Conservation (phyloP, 1,284 basidiomycete species). For the Microbotryum scabiosae region DNA sequence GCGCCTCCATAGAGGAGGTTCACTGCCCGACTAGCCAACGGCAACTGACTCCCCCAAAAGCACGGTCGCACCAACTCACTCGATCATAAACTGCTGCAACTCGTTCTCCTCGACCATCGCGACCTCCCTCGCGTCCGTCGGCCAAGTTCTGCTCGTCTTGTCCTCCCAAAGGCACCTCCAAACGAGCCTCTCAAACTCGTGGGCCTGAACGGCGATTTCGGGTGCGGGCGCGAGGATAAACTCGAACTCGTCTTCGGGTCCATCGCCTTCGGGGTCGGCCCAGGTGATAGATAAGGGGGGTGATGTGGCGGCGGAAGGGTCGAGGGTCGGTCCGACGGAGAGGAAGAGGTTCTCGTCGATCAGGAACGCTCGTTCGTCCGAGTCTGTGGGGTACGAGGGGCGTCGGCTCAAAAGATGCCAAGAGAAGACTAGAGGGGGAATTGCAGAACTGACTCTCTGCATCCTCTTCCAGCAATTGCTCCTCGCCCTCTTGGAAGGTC, state of each 20-base stretch:
- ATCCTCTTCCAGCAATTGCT: conserved; percentile 86
- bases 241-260: conserved; percentile 52
- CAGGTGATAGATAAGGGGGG: conserved; percentile 67
- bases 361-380: conserved; percentile 79
- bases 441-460: conserved; percentile 69
- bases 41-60: background rate
- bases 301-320: conserved; percentile 47
- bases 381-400: conserved; percentile 3
- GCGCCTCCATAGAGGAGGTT: background rate
- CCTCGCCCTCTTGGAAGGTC: conserved; percentile 91
- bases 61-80: conserved; percentile 14
- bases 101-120: conserved; percentile 9
- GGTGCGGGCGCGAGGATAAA: conserved; percentile 22
- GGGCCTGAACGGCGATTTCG: conserved; percentile 30
- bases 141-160: conserved; percentile 26
- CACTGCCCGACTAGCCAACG: background rate
- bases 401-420: no score
- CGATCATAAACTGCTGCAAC: conserved; percentile 27
- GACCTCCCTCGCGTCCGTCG: conserved; percentile 13
- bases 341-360: conserved; percentile 83
- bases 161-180: conserved; percentile 38
- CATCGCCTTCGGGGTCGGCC: conserved; percentile 59
- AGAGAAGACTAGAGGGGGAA: background rate
- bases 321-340: conserved; percentile 57
- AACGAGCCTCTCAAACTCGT: conserved; percentile 39